phyloP scores from a whole-genome alignment of 2,329 filamentous ascomycete genomes.

The Colletotrichum orchidophilum region DNA sequence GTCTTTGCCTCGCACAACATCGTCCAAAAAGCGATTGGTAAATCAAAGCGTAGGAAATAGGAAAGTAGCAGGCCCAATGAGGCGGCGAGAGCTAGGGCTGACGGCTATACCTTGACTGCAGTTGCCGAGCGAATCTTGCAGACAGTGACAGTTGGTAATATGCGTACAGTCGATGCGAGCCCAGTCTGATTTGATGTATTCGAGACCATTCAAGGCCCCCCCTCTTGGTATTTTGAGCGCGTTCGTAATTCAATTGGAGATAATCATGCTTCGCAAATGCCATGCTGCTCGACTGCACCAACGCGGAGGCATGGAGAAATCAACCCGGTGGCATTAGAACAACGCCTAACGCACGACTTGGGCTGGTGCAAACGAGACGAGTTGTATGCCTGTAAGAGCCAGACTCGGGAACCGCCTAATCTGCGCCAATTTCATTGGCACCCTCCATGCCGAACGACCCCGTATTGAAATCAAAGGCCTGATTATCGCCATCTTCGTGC shows the following conservation, averaged over 20 bases:
- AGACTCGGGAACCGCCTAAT: conserved; percentile 47
- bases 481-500: conserved; percentile 61
- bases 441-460: conserved; percentile 64
- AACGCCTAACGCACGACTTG: conserved; percentile 22
- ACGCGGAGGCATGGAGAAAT: not conserved
- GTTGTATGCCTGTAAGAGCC: not conserved
- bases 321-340: not conserved
- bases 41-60: conserved; percentile 2
- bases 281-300: not conserved
- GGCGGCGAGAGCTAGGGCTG: not conserved
- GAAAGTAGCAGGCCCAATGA: conserved; percentile 1
- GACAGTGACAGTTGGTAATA: not conserved
- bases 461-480: conserved; percentile 64
- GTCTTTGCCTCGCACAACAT: not conserved
- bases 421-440: conserved; percentile 64
- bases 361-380: conserved; percentile 1
- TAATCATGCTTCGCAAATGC: conserved; percentile 2
- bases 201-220: not conserved
- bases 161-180: not conserved
- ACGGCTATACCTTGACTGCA: not conserved
- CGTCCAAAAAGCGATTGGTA: not conserved
- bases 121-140: not conserved
- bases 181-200: not conserved
- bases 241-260: conserved; percentile 3
- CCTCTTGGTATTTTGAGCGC: conserved; percentile 15